These are phyloP conservation scores for Phytophthora constricta DNA, from an alignment of 352 stramenopile species.

Conservation along the genomic window DNA sequence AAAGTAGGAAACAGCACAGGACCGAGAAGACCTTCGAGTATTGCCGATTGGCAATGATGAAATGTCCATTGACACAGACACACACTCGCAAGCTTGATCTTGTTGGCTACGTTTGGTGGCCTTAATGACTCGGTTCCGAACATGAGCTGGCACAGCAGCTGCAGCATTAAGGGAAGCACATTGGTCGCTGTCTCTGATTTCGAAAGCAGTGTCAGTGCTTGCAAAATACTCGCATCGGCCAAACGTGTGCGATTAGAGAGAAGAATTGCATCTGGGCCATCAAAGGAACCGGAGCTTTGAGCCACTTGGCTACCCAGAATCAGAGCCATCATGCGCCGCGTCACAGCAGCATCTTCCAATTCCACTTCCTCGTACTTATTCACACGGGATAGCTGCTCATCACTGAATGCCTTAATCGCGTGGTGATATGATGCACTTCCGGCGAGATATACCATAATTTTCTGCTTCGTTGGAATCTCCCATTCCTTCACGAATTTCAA, in stretches of 20 bases:
- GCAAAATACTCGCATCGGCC: slow-evolving; percentile 65
- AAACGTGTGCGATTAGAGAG: slow-evolving; percentile 60
- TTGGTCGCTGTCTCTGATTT: slow-evolving; percentile 63
- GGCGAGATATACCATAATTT: slow-evolving; percentile 61
- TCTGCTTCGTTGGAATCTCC: slow-evolving; percentile 39
- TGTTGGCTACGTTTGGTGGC: slow-evolving; percentile 56
- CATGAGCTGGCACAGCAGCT: slow-evolving; percentile 81
- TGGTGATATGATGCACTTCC: slow-evolving; percentile 72
- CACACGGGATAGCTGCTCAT: slow-evolving; percentile 68
- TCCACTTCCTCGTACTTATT: slow-evolving; percentile 63
- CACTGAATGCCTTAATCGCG: slow-evolving; percentile 67
- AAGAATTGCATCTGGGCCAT: slow-evolving; percentile 44
- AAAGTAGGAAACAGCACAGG: slow-evolving; percentile 77
- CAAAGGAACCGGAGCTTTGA: slow-evolving; percentile 43
- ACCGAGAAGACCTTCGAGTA: slow-evolving; percentile 60
- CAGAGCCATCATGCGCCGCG: slow-evolving; percentile 54
- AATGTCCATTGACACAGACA: slow-evolving; percentile 70
- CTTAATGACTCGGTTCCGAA: slow-evolving; percentile 62
- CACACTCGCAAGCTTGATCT: slow-evolving; percentile 70
- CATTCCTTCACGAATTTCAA: slow-evolving; percentile 73
- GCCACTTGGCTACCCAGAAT: slow-evolving; percentile 71
- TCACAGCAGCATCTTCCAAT: slow-evolving; percentile 47
- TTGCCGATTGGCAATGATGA: slow-evolving; percentile 44
- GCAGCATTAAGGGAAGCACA: slow-evolving; percentile 65
- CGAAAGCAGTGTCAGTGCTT: slow-evolving; percentile 53